phyloP scores from a whole-genome alignment of 2,329 filamentous ascomycete species.

The Fusarium sp. region DNA sequence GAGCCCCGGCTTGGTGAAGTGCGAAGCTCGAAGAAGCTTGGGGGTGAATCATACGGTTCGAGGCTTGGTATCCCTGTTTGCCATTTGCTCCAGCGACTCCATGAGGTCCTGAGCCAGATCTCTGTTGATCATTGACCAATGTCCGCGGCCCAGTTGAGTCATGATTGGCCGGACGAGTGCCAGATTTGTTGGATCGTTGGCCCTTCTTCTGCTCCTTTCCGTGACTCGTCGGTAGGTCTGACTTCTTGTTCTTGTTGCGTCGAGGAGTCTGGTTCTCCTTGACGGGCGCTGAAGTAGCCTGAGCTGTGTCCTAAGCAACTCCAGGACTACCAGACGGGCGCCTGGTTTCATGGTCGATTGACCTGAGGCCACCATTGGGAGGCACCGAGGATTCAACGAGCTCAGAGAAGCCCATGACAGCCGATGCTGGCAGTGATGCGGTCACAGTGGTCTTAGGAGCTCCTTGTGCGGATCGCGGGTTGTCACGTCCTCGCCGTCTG shows the following conservation, averaged over 20 bases:
- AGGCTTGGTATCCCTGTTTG: constrained; percentile 1
- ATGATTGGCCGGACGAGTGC: not conserved
- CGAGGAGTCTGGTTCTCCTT: constrained; percentile 5
- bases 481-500: constrained; percentile 17
- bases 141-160: not conserved
- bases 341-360: not conserved
- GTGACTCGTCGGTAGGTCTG: constrained; percentile 1
- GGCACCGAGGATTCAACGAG: constrained; percentile 19
- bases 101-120: not conserved
- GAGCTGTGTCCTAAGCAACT: constrained; percentile 41
- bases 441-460: constrained; percentile 22
- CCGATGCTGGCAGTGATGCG: constrained; percentile 39
- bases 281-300: constrained; percentile 13
- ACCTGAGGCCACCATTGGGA: not conserved
- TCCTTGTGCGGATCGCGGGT: constrained; percentile 24
- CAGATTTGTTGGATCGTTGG: constrained; percentile 4
- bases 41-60: not conserved
- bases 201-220: constrained; percentile 11
- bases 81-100: not conserved
- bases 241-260: constrained; percentile 5
- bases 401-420: constrained; percentile 30
- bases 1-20: constrained; percentile 12
- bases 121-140: not conserved
- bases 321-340: constrained; percentile 18
- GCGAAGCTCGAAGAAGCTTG: constrained; percentile 1